Percentiles rank a stretch among this genome's conserved stretches.
phyloP scores from a whole-genome alignment of 2,329 filamentous ascomycete genomes.

The Penicillium vulpinum region DNA sequence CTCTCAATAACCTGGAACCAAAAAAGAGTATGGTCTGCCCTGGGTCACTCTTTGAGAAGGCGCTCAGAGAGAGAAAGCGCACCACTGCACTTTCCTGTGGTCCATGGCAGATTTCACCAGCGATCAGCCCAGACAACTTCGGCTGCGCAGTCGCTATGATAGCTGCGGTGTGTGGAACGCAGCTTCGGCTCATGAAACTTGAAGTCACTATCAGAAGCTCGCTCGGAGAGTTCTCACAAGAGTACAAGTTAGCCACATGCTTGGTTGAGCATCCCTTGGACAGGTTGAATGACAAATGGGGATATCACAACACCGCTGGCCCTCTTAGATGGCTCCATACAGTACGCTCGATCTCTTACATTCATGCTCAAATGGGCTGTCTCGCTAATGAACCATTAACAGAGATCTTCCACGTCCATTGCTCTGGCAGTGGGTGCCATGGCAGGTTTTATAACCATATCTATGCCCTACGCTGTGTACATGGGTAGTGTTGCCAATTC shows the following conservation, averaged over 20 bases:
- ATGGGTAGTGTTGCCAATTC: slow-evolving; percentile 2
- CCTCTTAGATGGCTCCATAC: slow-evolving; percentile 34
- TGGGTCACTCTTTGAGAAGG: slow-evolving; percentile 33
- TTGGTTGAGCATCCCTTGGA: slow-evolving; percentile 16
- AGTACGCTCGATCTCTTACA: slow-evolving; percentile 24
- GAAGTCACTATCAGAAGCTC: slow-evolving; percentile 15
- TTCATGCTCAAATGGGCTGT: background rate
- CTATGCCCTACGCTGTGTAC: slow-evolving; percentile 22
- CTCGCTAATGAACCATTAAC: slow-evolving; percentile 9
- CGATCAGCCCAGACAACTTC: background rate
- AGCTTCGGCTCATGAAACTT: slow-evolving; percentile 30
- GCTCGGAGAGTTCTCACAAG: background rate
- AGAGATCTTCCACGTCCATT: slow-evolving; percentile 27
- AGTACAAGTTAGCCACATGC: slow-evolving; percentile 10
- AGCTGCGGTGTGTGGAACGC: slow-evolving; percentile 31
- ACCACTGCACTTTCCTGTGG: slow-evolving; percentile 34
- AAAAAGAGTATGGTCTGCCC: slow-evolving; percentile 19
- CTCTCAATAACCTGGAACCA: slow-evolving; percentile 14
- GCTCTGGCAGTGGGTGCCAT: slow-evolving; percentile 26
- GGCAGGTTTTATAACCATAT: slow-evolving; percentile 27
- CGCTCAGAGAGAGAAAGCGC: slow-evolving; percentile 27
- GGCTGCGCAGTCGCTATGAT: slow-evolving; percentile 26
- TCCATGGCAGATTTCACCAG: slow-evolving; percentile 29
- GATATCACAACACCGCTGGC: slow-evolving; percentile 27
- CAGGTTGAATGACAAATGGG: slow-evolving; percentile 6